Base-by-base conservation (phyloP, 2,329 filamentous ascomycete genomes). In the Phialophora tarda region DNA sequence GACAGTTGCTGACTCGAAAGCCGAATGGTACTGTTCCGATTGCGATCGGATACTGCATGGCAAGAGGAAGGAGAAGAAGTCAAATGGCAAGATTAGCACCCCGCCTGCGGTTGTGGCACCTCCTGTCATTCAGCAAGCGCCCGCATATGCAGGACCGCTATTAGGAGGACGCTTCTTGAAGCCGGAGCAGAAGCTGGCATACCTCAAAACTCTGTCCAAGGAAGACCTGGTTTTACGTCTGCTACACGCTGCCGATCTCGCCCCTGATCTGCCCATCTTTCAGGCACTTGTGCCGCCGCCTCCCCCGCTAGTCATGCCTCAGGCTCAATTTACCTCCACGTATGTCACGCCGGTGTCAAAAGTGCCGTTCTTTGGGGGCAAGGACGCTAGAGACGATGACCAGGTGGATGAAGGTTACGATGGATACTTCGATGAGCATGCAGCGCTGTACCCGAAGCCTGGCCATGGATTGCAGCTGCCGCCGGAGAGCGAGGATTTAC, bases 1-100 rank as follows among this genome's bases (percentile, higher is more conserved):
- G 21, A 86, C 90, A 23, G 85, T 93, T 55, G 83, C 83, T 41
- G 85, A 91, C 67, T 82, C 88, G 69, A 85, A 86, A 68, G 86
- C 86, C 66, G 86, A 88, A 70, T 95, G 91, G 91, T 86, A 88
- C 74, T 95, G 91, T 74, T 79, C 79, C 6, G 81, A 84, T 30
- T 94, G 91, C 75, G 76, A 75, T 64, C 78, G 61, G 30, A 72
- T 73, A 32, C 50, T 72, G 50, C 71, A 73, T 50, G 64, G 66
- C n/a, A 64, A 65, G n/a, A 72, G 70, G 61, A 72, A 72, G 58
- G 67, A 44, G 28, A 72, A 69, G 62, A 65, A 69, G 50, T 6
- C 47, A 44, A 62, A 59, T 4, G 65, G 44, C 38, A 65, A 63
- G 34, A 14, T 28, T 34, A 32, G 30, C 32, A 17, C 32, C 10